phyloP scores from a whole-genome alignment of 1,139 yeast species.

The Waltiozyma sp. region DNA sequence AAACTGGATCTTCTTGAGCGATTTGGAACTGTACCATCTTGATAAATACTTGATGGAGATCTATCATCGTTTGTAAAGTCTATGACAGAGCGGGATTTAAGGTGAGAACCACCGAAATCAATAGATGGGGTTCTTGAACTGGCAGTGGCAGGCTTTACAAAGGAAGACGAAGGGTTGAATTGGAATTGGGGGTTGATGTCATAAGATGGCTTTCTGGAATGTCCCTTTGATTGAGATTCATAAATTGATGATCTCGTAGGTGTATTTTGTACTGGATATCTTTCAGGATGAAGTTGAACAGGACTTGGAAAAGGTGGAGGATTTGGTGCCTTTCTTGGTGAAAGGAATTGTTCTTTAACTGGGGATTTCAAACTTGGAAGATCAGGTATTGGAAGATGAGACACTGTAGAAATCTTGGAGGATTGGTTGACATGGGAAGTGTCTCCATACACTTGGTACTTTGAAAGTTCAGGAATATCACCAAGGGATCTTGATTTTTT shows the following conservation, averaged over 20 bases:
- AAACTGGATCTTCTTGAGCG: background rate
- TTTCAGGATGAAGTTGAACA: slow-evolving; percentile 19
- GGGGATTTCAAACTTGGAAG: slow-evolving; percentile 4
- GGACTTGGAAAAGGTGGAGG: slow-evolving; percentile 45
- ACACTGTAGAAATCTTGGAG: slow-evolving; percentile 10
- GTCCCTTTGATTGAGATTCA: slow-evolving; percentile 10
- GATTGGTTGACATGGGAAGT: background rate
- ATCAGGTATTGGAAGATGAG: slow-evolving; percentile 16
- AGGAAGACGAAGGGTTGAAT: background rate
- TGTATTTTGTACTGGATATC: slow-evolving; percentile 6
- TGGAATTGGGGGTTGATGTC: slow-evolving; percentile 14
- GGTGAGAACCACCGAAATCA: slow-evolving; percentile 5
- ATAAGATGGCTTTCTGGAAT: slow-evolving; percentile 20
- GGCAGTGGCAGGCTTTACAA: background rate
- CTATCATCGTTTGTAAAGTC: slow-evolving; percentile 12
- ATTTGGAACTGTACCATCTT: slow-evolving; percentile 10
- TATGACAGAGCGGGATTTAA: slow-evolving; percentile 15
- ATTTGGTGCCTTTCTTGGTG: slow-evolving; percentile 56
- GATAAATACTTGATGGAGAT: slow-evolving; percentile 19
- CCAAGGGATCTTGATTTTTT: slow-evolving; percentile 45
- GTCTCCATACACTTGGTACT: slow-evolving; percentile 1
- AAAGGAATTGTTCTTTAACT: slow-evolving; percentile 26
- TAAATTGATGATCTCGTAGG: slow-evolving; percentile 13
- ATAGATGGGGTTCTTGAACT: slow-evolving; percentile 15
- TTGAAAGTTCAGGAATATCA: slow-evolving; percentile 24